These are phyloP conservation scores for Ophiostoma pallidulum DNA, from an alignment of 2,329 filamentous ascomycete genomes.

Conservation along the genomic window DNA sequence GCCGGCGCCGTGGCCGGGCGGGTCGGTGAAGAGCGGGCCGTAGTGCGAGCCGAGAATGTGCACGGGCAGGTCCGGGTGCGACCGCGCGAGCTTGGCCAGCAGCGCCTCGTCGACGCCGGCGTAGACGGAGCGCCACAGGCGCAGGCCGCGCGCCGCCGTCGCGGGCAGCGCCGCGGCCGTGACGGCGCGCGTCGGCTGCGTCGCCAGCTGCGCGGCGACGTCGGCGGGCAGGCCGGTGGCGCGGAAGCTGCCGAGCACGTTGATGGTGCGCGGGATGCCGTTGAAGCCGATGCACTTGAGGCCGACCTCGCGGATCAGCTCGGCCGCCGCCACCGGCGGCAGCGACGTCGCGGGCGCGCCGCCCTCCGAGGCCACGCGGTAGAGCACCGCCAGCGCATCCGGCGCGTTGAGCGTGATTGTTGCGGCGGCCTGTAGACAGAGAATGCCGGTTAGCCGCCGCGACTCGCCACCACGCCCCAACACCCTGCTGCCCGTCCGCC, in stretches of 20 bases:
- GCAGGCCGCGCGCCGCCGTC: conserved; percentile 49
- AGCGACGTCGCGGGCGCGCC: conserved; percentile 9
- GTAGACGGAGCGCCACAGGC: conserved; percentile 70
- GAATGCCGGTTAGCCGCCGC: too few relatives aligned
- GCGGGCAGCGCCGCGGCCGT: conserved; percentile 43
- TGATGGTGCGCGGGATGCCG: conserved; percentile 75
- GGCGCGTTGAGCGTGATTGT: conserved; percentile 84
- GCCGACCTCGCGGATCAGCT: conserved; percentile 65
- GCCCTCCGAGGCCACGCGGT: conserved; percentile 39
- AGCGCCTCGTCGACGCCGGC: conserved; percentile 64
- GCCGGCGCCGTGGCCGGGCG: conserved; percentile 33
- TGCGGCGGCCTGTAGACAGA: conserved; percentile 57
- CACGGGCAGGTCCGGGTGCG: conserved; percentile 73
- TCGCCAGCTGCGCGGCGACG: conserved; percentile 45
- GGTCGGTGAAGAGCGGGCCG: conserved; percentile 62
- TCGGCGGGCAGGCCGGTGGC: conserved; percentile 45
- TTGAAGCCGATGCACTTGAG: conserved; percentile 53
- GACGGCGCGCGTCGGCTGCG: conserved; percentile 44
- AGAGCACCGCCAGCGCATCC: conserved; percentile 58
- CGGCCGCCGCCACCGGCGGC: conserved; percentile 42
- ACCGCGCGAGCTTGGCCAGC: conserved; percentile 57
- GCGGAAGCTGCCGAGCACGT: conserved; percentile 50
- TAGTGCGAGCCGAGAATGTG: conserved; percentile 71
- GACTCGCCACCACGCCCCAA: too few relatives aligned
- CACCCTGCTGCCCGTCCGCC: too few relatives aligned